Base-by-base conservation (phyloP, 208 protist species). In the Leishmania mexicana region DNA sequence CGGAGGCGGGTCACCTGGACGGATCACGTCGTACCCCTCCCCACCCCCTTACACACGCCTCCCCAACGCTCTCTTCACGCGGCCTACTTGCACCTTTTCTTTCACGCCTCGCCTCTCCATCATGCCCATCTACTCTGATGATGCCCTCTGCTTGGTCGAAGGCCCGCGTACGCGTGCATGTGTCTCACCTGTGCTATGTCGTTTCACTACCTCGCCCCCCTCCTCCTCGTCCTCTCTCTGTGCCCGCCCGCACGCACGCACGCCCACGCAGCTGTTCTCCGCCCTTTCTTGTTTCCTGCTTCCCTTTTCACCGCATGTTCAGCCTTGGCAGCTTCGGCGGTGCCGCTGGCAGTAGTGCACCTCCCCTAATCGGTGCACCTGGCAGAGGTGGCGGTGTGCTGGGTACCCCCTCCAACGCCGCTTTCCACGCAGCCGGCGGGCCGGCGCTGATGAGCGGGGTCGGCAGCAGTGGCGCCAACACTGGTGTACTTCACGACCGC, bases 371-470 rank as follows among this genome's bases (percentile, higher is more conserved):
- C 57, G 47, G n/a, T 28, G 28, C 47, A 35, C 42, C 28, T 21
- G 72, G 47, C 31, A 35, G 72, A 76, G 47, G 72, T 40, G 79
- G 67, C 38, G 80, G 80, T 15, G 75, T 79, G 13, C 80, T 79
- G 40, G 75, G 67, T 67, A 35, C 31, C 17, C 31, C 80, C 21
- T 71, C 65, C 13, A 76, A 45, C 73, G 19, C 73, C 21, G 40
- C 11, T 8, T 74, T 54, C 73, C 19, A 17, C 31, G 4, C 49
- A 19, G 31, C 51, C 62, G 51, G 73, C 3, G 73, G 53, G 15
- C 31, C 73, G 31, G 17, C 51, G n/a, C 51, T 45, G 47, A 62
- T 58, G 51, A 75, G 19, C 71, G 49, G 5, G 11, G 3, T 28
- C 67, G 51, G 45, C 8, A n/a, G 17, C 70, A 40, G 35, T 5